Conservation (phyloP, 1,284 basidiomycete genomes). For the Sporisorium reilianum region DNA sequence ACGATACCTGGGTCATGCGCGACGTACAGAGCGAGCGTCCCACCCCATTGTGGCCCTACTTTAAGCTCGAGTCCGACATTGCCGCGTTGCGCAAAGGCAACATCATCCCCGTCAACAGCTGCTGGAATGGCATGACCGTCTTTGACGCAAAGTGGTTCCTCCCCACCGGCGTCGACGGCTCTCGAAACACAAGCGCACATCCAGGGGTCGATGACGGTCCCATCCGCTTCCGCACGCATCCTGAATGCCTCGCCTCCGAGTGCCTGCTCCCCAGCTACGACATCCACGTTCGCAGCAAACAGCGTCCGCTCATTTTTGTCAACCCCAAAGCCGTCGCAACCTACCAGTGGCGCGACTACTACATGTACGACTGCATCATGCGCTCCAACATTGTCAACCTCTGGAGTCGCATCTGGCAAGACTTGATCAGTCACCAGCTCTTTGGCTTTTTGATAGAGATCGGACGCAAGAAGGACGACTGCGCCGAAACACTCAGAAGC, state of each 20-base stretch:
- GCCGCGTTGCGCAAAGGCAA: constrained; percentile 66
- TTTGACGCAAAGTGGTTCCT: constrained; percentile 72
- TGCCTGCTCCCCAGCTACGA: constrained; percentile 75
- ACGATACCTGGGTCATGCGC: constrained; percentile 70
- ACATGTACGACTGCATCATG: constrained; percentile 53
- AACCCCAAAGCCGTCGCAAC: constrained; percentile 69
- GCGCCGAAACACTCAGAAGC: constrained; percentile 23
- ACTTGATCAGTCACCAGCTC: constrained; percentile 48
- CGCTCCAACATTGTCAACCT: constrained; percentile 50
- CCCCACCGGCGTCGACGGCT: background rate
- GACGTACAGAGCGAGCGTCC: constrained; percentile 66
- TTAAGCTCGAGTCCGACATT: constrained; percentile 70
- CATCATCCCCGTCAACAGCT: constrained; percentile 72
- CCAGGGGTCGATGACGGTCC: constrained; percentile 62
- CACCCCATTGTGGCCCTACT: constrained; percentile 72
- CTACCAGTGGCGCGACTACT: constrained; percentile 48
- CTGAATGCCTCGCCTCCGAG: constrained; percentile 73
- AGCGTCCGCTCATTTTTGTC: constrained; percentile 71
- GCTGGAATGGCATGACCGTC: constrained; percentile 76
- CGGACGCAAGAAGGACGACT: constrained; percentile 40
- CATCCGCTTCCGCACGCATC: constrained; percentile 72
- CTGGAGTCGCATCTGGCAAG: constrained; percentile 57
- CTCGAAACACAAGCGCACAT: constrained; percentile 46
- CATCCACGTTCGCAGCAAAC: constrained; percentile 69
- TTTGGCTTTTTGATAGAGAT: constrained; percentile 50